A percentile compares a stretch with the other conserved stretches of the same genome.
phyloP scores from a whole-genome alignment of 2,329 filamentous ascomycete genomes.

The Leptographium radiaticola region DNA sequence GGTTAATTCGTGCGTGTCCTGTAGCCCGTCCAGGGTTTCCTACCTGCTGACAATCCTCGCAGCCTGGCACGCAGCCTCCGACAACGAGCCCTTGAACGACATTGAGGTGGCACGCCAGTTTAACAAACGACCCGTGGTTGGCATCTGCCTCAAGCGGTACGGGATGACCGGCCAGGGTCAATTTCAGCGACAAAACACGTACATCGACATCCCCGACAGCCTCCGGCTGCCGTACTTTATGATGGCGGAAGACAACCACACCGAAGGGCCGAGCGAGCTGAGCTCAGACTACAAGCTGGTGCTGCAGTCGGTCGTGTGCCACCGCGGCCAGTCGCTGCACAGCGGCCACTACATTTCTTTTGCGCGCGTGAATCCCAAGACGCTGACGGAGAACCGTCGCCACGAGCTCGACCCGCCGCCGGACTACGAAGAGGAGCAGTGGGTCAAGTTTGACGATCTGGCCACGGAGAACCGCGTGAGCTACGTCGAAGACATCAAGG shows the following conservation, averaged over 20 bases:
- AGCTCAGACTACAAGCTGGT: slow-evolving; percentile 89
- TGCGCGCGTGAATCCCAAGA: slow-evolving; percentile 56
- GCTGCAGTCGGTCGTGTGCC: slow-evolving; percentile 83
- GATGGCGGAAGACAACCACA: slow-evolving; percentile 55
- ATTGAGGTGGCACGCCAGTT: slow-evolving; percentile 83
- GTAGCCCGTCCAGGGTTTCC: not conserved
- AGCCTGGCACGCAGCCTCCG: slow-evolving; percentile 70
- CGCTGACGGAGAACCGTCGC: slow-evolving; percentile 45
- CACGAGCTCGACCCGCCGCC: slow-evolving; percentile 45
- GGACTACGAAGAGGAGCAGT: slow-evolving; percentile 59
- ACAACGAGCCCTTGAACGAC: slow-evolving; percentile 46
- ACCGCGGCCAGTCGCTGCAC: slow-evolving; percentile 72
- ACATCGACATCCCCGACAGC: slow-evolving; percentile 74
- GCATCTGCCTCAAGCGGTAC: slow-evolving; percentile 88
- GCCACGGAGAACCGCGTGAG: slow-evolving; percentile 51
- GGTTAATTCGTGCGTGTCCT: slow-evolving; percentile 59
- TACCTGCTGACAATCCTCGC: not conserved
- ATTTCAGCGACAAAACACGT: slow-evolving; percentile 62
- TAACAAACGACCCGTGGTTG: slow-evolving; percentile 70
- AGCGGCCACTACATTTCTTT: slow-evolving; percentile 88
- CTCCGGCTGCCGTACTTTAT: slow-evolving; percentile 86
- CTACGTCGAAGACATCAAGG: slow-evolving; percentile 63
- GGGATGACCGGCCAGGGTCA: slow-evolving; percentile 56
- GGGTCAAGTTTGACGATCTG: slow-evolving; percentile 93
- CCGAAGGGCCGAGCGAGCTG: slow-evolving; percentile 46